phyloP scores from a whole-genome alignment of 2,329 filamentous ascomycete species.

The Xylariaceae sp. region DNA sequence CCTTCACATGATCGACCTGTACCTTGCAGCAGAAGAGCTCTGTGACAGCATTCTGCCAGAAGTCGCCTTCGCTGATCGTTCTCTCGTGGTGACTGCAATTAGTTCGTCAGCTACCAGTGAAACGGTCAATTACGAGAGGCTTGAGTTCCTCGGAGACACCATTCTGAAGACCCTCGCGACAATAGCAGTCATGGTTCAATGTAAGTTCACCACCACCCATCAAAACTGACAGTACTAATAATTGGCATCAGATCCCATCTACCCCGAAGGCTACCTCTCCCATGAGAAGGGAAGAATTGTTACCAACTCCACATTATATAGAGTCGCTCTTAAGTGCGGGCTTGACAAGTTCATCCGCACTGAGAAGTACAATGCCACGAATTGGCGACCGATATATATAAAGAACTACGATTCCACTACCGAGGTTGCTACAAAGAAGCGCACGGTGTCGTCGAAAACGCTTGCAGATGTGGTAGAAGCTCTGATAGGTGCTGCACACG shows the following conservation, averaged over 20 bases:
- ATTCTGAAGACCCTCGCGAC: constrained; percentile 74
- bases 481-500: constrained; percentile 72
- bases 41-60: constrained; percentile 51
- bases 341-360: constrained; percentile 66
- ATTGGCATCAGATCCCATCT: constrained; percentile 51
- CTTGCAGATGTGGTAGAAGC: constrained; percentile 87
- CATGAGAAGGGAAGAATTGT: constrained; percentile 67
- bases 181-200: constrained; percentile 57
- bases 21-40: constrained; percentile 62
- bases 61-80: constrained; percentile 52
- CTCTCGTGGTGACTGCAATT: constrained; percentile 66
- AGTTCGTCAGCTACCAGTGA: constrained; percentile 61
- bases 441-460: constrained; percentile 60
- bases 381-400: constrained; percentile 69
- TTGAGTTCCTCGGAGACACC: constrained; percentile 86
- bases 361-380: constrained; percentile 28
- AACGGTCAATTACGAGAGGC: constrained; percentile 69
- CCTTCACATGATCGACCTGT: constrained; percentile 64
- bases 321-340: constrained; percentile 59
- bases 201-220: constrained; percentile 37
- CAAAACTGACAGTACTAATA: constrained; percentile 12
- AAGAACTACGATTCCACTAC: constrained; percentile 36
- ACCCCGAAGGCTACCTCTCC: constrained; percentile 76
- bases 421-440: background rate
- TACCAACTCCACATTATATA: constrained; percentile 70